Base-by-base conservation (phyloP, 2,329 filamentous ascomycete species). In the Verticillium tricorpus region DNA sequence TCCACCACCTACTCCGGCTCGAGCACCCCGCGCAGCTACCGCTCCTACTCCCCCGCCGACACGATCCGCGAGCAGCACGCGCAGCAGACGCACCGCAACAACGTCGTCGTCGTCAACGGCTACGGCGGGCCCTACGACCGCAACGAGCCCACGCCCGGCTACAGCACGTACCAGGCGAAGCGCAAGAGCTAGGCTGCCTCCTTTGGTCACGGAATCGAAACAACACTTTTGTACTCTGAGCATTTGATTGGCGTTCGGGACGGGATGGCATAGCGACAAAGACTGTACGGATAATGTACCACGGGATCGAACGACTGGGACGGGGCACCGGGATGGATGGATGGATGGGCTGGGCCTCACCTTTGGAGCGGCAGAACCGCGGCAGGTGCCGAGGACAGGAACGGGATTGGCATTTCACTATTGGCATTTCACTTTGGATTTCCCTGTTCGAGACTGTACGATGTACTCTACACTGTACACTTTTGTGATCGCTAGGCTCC, bases 31-130 rank as follows among this genome's bases (percentile, higher is more conserved):
- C 71, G 73, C 57, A 71, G 73, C 59, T 71, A 75, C 63, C 69
- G 66, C 64, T 69, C 74, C 62, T 62, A 72, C 74, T 67, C 67
- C 25, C 63, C 61, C 52, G 37, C 32, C 35, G 28, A 68, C 28
- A 67, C 68, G n/a, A 69, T 70, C 62, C 69, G 71, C 58, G 70
- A 73, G 59, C 71, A 73, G 60, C 67, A 66, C 63, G 66, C 72
- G 58, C 45, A 22, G 45, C 9, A n/a, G n/a, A 22, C 45, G 9
- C 19, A n/a, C n/a, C 61, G 72, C 72, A 67, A 66, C 52, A 64
- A 61, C 52, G 70, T 67, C 66, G 62, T 67, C n/a, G 65, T 77
- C 60, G 67, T 74, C 66, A 72, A 73, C 67, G 72, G 75, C 67
- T 61, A 68, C 62, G 71, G 69, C 59, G 65, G 68, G 9, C 63